phyloP scores from a whole-genome alignment of 495 filamentous ascomycete genomes.

The Podospora pseudoanserina region DNA sequence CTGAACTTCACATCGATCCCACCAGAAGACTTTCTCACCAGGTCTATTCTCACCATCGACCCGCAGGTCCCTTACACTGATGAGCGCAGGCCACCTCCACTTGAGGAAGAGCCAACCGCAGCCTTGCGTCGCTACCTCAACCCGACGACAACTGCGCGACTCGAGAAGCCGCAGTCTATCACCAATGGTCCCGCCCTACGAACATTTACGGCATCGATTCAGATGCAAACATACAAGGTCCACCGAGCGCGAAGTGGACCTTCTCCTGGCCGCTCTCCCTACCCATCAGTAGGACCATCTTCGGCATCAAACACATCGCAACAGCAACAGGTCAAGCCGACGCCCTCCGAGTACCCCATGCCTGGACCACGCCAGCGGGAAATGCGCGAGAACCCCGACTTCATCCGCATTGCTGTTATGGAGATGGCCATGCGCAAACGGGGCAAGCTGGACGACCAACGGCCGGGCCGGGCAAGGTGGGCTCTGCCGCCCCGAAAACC shows the following conservation, averaged over 20 bases:
- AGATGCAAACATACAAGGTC: conserved; percentile 78
- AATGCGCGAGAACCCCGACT: conserved; percentile 88
- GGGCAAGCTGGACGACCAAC: conserved; percentile 83
- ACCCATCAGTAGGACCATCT: conserved; percentile 34
- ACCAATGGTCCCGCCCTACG: conserved; percentile 28
- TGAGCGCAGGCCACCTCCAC: conserved; percentile 78
- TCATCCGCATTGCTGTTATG: conserved; percentile 88
- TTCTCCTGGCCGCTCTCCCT: conserved; percentile 30
- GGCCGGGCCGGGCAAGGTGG: conserved; percentile 76
- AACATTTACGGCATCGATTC: conserved; percentile 70
- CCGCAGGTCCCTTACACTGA: conserved; percentile 73
- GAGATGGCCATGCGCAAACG: conserved; percentile 96
- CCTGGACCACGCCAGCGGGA: conserved; percentile 72
- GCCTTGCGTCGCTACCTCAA: conserved; percentile 92
- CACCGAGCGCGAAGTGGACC: conserved; percentile 43
- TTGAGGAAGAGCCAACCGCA: conserved; percentile 72
- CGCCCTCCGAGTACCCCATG: conserved; percentile 35
- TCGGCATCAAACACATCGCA: conserved; percentile 39
- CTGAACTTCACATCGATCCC: conserved; percentile 70
- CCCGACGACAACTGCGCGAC: conserved; percentile 64
- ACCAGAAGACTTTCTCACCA: conserved; percentile 84
- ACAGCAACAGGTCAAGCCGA: conserved; percentile 29
- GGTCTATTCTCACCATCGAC: conserved; percentile 74
- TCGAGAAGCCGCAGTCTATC: conserved; percentile 51
- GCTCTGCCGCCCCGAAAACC: conserved; percentile 81